These are phyloP conservation scores for Hypomontagnella submonticulosa DNA, from an alignment of 495 filamentous ascomycete species.

Conservation along the genomic window DNA sequence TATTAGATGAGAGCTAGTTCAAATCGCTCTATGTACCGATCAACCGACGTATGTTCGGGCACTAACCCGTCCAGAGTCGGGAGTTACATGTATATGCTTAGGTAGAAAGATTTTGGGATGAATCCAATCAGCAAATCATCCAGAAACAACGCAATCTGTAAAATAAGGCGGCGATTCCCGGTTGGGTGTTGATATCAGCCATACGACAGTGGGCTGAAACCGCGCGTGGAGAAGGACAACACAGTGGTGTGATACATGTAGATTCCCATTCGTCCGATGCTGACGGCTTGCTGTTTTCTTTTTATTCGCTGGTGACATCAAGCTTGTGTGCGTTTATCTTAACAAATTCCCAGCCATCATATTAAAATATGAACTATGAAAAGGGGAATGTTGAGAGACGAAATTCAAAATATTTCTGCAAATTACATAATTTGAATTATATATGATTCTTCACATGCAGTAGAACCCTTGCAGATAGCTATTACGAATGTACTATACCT, in stretches of 20 bases:
- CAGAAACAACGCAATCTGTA: conserved; percentile 31
- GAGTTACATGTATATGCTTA: conserved; percentile 14
- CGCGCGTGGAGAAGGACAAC: conserved; percentile 22
- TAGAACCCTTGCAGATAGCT: no score
- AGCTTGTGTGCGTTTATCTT: background rate
- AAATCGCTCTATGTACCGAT: conserved; percentile 12
- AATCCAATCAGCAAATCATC: conserved; percentile 30
- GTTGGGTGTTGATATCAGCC: conserved; percentile 29
- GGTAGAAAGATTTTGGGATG: conserved; percentile 24
- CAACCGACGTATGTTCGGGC: conserved; percentile 1
- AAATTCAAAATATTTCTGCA: no score
- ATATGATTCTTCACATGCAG: no score
- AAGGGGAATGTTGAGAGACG: no score
- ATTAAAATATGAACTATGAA: conserved; percentile 3
- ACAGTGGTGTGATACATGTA: conserved; percentile 37
- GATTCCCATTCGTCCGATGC: conserved; percentile 39
- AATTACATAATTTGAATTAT: no score
- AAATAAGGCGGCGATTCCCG: conserved; percentile 34
- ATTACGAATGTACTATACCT: no score
- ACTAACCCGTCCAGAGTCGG: conserved; percentile 37
- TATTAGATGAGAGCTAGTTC: conserved; percentile 24
- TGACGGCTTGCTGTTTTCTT: conserved; percentile 20
- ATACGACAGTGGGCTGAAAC: conserved; percentile 35
- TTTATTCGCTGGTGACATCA: conserved; percentile 24
- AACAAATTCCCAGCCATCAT: conserved; percentile 3